A percentile compares a stretch with the other conserved stretches of the same genome.
phyloP scores from a whole-genome alignment of 768 basidiomycete species.

The Chalciporus pseudorubinellus region DNA sequence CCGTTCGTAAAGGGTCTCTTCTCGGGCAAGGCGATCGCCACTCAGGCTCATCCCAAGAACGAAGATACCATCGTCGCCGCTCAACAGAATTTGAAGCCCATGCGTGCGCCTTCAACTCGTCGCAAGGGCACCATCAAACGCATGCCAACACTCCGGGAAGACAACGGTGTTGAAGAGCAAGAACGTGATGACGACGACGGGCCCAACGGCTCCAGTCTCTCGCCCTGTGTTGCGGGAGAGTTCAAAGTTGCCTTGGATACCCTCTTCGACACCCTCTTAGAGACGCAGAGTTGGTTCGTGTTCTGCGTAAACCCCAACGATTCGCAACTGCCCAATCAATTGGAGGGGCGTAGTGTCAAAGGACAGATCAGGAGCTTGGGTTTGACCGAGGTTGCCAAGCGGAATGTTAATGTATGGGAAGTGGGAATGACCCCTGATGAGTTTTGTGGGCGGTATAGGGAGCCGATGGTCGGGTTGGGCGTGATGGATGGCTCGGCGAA shows the following conservation, averaged over 20 bases:
- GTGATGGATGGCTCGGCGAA: constrained; percentile 58
- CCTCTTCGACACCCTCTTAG: constrained; percentile 82
- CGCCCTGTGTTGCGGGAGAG: constrained; percentile 83
- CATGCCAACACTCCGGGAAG: constrained; percentile 36
- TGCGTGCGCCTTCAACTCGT: constrained; percentile 88
- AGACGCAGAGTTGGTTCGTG: constrained; percentile 87
- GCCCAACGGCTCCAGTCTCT: constrained; percentile 30
- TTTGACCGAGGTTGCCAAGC: constrained; percentile 70
- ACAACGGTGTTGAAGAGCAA: constrained; percentile 36
- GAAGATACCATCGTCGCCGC: constrained; percentile 96
- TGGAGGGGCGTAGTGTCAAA: constrained; percentile 89
- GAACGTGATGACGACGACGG: constrained; percentile 48
- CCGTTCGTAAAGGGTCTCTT: constrained; percentile 92
- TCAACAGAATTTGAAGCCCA: constrained; percentile 90
- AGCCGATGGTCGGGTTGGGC: constrained; percentile 56
- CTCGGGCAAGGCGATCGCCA: constrained; percentile 84
- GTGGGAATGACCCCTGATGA: constrained; percentile 84
- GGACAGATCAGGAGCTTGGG: constrained; percentile 86
- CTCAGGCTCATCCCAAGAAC: constrained; percentile 86
- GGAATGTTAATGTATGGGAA: constrained; percentile 69
- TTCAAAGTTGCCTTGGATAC: constrained; percentile 83
- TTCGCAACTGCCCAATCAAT: constrained; percentile 89
- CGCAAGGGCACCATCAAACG: constrained; percentile 74
- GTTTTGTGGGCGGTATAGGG: constrained; percentile 79
- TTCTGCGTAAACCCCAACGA: constrained; percentile 96